phyloP scores from a whole-genome alignment of 2,329 filamentous ascomycete genomes.

The Scytalidium sp. region DNA sequence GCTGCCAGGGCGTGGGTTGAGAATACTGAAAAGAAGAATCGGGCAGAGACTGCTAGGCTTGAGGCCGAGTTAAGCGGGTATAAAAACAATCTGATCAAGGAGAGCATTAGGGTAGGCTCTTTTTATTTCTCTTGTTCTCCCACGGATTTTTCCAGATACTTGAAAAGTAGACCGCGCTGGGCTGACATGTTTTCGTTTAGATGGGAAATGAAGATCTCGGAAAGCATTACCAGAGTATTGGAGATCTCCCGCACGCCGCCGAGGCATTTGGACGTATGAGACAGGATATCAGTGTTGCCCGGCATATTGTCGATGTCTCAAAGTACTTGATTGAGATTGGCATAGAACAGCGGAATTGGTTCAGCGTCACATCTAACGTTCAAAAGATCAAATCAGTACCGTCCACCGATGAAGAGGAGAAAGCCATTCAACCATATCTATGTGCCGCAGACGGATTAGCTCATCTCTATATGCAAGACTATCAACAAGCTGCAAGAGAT shows the following conservation, averaged over 20 bases:
- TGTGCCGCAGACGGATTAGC: conserved; percentile 59
- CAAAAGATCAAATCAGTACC: conserved; percentile 59
- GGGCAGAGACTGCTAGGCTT: conserved; percentile 68
- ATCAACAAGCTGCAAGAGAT: conserved; percentile 63
- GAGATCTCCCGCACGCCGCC: conserved; percentile 68
- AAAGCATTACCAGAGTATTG: conserved; percentile 75
- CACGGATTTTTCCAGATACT: not conserved
- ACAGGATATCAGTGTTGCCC: conserved; percentile 79
- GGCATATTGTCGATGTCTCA: conserved; percentile 80
- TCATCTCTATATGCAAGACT: conserved; percentile 53
- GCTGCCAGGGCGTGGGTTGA: conserved; percentile 70
- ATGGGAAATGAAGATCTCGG: conserved; percentile 95
- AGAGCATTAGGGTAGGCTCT: conserved; percentile 86
- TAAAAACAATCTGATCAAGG: conserved; percentile 95
- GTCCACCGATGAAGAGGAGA: conserved; percentile 43
- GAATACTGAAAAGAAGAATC: conserved; percentile 51
- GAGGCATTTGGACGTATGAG: conserved; percentile 86
- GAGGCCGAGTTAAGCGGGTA: conserved; percentile 86
- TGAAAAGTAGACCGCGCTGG: not conserved
- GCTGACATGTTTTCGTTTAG: conserved; percentile 38
- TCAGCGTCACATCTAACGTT: conserved; percentile 60
- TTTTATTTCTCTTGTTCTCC: conserved; percentile 18
- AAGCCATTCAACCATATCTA: conserved; percentile 46
- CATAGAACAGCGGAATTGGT: conserved; percentile 76
- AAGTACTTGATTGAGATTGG: conserved; percentile 74